Evolutionary conservation across 73 alveolate genomes (phyloP).

Genomic region (Symbiodinium natans): DNA sequence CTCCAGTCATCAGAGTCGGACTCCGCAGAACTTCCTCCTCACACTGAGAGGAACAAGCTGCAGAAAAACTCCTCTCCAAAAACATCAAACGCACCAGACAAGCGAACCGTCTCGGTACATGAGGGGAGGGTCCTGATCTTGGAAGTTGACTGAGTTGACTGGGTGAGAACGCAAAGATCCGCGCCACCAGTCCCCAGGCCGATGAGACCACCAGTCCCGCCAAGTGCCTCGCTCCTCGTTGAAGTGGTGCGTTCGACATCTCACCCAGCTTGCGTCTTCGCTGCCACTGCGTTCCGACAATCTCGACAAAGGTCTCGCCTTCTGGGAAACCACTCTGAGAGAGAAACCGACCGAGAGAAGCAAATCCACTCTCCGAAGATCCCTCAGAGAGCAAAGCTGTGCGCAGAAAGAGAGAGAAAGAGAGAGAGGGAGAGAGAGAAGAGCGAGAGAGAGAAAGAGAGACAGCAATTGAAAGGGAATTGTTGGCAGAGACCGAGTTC

Average conservation of each 20-base stretch:
- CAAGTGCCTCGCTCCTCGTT: neutral
- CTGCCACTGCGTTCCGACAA: neutral
- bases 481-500: neutral
- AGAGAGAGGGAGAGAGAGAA: neutral
- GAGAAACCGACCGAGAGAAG: neutral
- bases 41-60: too few relatives aligned
- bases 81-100: too few relatives aligned
- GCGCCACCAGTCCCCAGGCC: slow-evolving; percentile 41
- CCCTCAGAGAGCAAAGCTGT: neutral
- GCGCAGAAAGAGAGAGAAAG: neutral
- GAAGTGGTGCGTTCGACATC: neutral
- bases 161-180: slow-evolving; percentile 45
- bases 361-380: too few relatives aligned
- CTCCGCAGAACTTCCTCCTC: neutral
- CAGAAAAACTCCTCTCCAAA: too few relatives aligned
- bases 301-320: slow-evolving; percentile 19
- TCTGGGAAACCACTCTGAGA: neutral
- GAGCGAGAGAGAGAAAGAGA: neutral
- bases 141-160: neutral
- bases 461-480: neutral
- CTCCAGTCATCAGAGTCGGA: neutral
- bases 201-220: slow-evolving; percentile 4
- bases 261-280: neutral
- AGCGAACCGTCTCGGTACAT: too few relatives aligned
- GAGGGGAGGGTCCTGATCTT: neutral